phyloP scores from a whole-genome alignment of 192 early-diverging fungal species.

The Backusella tuberculispora region DNA sequence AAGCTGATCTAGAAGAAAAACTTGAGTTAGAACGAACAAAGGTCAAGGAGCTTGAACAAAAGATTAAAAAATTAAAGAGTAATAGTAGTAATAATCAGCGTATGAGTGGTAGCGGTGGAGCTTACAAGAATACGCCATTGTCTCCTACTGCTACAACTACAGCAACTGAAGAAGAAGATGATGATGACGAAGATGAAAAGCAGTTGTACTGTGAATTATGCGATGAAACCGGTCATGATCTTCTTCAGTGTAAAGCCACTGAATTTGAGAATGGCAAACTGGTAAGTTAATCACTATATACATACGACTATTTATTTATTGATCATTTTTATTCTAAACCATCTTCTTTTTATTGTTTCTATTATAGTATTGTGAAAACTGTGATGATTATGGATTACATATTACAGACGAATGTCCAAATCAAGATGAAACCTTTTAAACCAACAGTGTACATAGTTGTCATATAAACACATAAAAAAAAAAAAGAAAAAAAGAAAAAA shows the following conservation, averaged over 20 bases:
- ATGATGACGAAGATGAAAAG: constrained; percentile 39
- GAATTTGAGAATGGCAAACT: neutral
- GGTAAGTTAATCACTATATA: neutral
- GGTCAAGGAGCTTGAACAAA: constrained; percentile 44
- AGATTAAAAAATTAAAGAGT: constrained; percentile 38
- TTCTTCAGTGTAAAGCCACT: constrained; percentile 55
- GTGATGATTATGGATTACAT: constrained; percentile 68
- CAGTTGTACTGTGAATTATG: constrained; percentile 65
- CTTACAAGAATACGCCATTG: neutral
- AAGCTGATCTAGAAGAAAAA: constrained; percentile 66
- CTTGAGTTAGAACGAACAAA: constrained; percentile 49
- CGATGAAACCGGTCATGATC: constrained; percentile 63
- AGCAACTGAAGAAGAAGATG: neutral
- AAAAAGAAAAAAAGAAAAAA: no score
- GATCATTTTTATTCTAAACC: neutral
- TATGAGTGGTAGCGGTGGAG: no score
- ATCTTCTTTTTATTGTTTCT: neutral
- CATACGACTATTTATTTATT: neutral
- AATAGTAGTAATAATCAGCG: no score
- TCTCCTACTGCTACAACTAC: neutral
- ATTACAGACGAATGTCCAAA: constrained; percentile 75
- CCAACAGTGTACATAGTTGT: no score
- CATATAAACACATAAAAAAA: no score
- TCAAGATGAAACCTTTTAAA: constrained; percentile 70
- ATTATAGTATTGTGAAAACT: constrained; percentile 75